Base-by-base conservation (phyloP, 2,329 filamentous ascomycete genomes). In the Ascochyta clinopodiicola region DNA sequence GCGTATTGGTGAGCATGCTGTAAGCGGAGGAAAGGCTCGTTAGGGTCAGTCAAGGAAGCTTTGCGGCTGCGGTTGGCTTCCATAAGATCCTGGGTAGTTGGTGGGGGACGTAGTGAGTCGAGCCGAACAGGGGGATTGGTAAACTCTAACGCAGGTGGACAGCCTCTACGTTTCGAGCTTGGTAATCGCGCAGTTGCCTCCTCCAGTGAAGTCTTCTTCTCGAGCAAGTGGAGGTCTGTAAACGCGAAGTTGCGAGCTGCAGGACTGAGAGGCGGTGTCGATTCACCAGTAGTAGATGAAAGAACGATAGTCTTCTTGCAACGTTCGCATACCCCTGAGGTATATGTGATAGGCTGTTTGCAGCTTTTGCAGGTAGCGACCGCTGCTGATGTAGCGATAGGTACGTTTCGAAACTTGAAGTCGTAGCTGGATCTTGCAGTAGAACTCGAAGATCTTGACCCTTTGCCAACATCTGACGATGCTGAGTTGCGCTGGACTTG, bases 291-390 rank as follows among this genome's bases (percentile, higher is more conserved):
- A 19, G 49, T 19, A 2, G 60, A 52, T 1, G 63, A 47, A 6
- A 71, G 54, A 17, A 70, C 47, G 24, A 72, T 67, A 22, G 57
- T 71, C 58, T 60, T 72, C 27, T 64, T 71, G 57, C 72, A 74
- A 13, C 52, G 57, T 48, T 72, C 66, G 39, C 72, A 75, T 22
- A 73, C 60, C 1, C 68, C 68, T 6, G 65, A 66, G 15, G 61
- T 36, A 9, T 70, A 70, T 1, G 55, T 64, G 17, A 73, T 71
- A 6, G 69, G 42, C 32, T 62, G 55, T 22, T 68, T 62, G 51
- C 72, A 75, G 9, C 60, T 60, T 45, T 71, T 73, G 57, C 72
- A 75, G 10, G 56, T 68, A 21, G 71, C 65, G 6, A 71, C 59
- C 24, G 63, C 65, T 5, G 61, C 65, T 4, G 66, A 57, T 19